Conservation (phyloP, 768 basidiomycete genomes). For the Rhodotorula babjevae region DNA sequence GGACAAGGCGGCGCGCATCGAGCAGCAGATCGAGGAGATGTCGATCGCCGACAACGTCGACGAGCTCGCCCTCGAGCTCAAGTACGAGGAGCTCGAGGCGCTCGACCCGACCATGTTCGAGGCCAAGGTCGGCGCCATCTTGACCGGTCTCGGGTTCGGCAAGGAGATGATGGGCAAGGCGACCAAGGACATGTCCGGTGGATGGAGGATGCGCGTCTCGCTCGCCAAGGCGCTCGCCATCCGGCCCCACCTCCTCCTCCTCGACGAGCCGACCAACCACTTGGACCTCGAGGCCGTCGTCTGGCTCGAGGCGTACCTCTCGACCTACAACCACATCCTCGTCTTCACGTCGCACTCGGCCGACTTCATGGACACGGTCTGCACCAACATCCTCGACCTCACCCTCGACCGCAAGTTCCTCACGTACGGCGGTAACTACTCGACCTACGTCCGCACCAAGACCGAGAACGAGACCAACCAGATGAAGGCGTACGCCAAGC, state of each 20-base stretch:
- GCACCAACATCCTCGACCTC: slow-evolving; percentile 97
- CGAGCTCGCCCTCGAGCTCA: slow-evolving; percentile 75
- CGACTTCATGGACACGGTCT: slow-evolving; percentile 96
- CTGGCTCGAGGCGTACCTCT: slow-evolving; percentile 96
- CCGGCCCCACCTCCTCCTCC: slow-evolving; percentile 88
- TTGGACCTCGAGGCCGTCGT: slow-evolving; percentile 91
- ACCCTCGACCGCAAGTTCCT: slow-evolving; percentile 66
- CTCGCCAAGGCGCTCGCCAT: slow-evolving; percentile 92
- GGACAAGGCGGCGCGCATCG: slow-evolving; percentile 86
- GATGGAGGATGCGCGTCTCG: slow-evolving; percentile 98
- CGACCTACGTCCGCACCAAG: slow-evolving; percentile 94
- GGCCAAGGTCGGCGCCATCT: slow-evolving; percentile 86
- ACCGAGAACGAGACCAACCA: slow-evolving; percentile 97
- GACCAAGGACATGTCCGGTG: slow-evolving; percentile 98
- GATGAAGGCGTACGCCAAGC: slow-evolving; percentile 98
- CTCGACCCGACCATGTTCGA: slow-evolving; percentile 94
- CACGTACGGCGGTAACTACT: slow-evolving; percentile 94
- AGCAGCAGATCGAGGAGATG: slow-evolving; percentile 88
- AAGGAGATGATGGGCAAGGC: slow-evolving; percentile 89
- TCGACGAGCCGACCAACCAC: slow-evolving; percentile 64
- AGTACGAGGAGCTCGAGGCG: slow-evolving; percentile 95
- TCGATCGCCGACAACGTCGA: slow-evolving; percentile 84
- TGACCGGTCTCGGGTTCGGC: slow-evolving; percentile 94
- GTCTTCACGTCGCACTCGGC: slow-evolving; percentile 98
- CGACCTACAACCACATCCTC: slow-evolving; percentile 97